Conservation (phyloP, 345 rosid species). For the Murraya paniculata region DNA sequence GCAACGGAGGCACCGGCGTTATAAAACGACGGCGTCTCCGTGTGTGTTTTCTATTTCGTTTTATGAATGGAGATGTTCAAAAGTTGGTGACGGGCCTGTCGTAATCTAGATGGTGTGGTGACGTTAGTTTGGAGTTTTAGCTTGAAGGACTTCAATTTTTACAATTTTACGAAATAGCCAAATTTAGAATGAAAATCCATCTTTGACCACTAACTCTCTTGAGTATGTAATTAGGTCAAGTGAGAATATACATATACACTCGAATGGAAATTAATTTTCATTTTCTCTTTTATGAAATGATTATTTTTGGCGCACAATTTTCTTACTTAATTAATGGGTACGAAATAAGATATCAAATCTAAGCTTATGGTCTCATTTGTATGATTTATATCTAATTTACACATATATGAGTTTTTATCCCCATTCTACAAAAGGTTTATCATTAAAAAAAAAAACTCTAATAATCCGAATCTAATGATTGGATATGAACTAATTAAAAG, state of each 20-base stretch:
- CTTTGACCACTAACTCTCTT: neutral
- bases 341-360: too few species aligned
- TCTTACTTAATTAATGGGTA: neutral
- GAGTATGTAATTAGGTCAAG: neutral
- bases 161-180: neutral
- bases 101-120: slow-evolving; percentile 12
- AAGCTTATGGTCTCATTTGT: neutral
- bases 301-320: neutral
- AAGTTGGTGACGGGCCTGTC: slow-evolving; percentile 13
- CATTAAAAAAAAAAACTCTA: too few species aligned
- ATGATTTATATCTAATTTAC: neutral
- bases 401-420: neutral
- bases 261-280: neutral
- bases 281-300: neutral
- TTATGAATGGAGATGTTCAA: slow-evolving; percentile 1
- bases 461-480: neutral
- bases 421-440: neutral
- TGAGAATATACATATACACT: too few species aligned
- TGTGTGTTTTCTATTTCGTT: neutral
- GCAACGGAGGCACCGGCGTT: slow-evolving; percentile 64
- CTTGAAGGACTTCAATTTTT: neutral
- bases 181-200: neutral
- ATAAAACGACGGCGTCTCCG: slow-evolving; percentile 66
- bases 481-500: neutral
- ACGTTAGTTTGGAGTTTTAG: slow-evolving; percentile 3